Conservation (phyloP, 108 stramenopile genomes). For the Tribonema minus region DNA sequence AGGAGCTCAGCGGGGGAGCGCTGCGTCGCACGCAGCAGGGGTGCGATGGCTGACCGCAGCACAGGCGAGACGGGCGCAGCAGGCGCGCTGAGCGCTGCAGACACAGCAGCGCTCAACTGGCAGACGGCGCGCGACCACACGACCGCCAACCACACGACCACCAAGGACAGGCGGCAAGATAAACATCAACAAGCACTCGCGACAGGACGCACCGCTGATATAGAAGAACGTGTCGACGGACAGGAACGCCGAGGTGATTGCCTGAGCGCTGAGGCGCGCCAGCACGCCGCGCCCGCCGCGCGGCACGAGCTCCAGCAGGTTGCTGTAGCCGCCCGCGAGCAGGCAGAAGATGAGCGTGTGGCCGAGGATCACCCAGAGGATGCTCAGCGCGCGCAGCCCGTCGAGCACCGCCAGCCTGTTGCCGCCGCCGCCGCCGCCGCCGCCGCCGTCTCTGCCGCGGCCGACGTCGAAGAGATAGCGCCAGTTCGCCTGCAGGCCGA, state of each 20-base stretch:
- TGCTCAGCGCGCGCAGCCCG: slow-evolving; percentile 42
- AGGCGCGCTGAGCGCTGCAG: no score
- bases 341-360: slow-evolving; percentile 24
- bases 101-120: no score
- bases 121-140: no score
- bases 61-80: no score
- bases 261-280: not conserved
- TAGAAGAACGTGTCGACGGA: slow-evolving; percentile 53
- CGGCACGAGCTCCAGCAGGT: not conserved
- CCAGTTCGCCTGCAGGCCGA: no score
- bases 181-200: no score
- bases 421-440: not conserved
- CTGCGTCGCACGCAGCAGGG: no score
- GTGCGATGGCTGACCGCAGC: no score
- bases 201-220: no score
- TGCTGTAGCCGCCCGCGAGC: not conserved
- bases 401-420: slow-evolving; percentile 4
- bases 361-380: slow-evolving; percentile 48
- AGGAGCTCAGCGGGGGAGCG: no score
- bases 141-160: no score
- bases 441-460: not conserved
- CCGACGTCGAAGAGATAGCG: not conserved
- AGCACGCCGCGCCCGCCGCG: not conserved
- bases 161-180: no score
- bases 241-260: slow-evolving; percentile 15